Evolutionary conservation across 768 basidiomycete species (phyloP).

Genomic region (Pulveroboletus sp.): DNA sequence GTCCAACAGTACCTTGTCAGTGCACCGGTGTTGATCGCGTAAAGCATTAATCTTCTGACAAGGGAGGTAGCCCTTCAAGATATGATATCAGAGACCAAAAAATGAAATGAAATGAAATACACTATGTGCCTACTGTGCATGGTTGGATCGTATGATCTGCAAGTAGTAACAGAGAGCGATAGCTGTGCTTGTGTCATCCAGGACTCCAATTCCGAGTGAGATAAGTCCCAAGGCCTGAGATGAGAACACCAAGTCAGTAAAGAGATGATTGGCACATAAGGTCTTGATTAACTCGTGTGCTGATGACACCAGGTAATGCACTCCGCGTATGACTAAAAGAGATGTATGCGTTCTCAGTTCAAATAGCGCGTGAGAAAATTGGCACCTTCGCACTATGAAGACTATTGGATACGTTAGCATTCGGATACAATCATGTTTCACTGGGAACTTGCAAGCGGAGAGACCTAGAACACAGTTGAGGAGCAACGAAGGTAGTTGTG

Average conservation of each 20-base stretch:
- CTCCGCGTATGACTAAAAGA: conserved; percentile 37
- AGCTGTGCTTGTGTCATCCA: conserved; percentile 50
- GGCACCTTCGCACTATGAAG: conserved; percentile 43
- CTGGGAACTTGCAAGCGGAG: conserved; percentile 34
- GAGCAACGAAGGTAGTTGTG: conserved; percentile 1
- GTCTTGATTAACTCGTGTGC: conserved; percentile 40
- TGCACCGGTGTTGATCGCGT: conserved; percentile 58
- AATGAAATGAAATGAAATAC: not conserved
- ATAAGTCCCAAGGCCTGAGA: conserved; percentile 42
- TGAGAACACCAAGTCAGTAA: not conserved
- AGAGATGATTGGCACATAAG: not conserved
- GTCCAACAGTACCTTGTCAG: conserved; percentile 47
- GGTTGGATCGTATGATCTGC: conserved; percentile 48
- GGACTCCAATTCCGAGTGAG: conserved; percentile 44
- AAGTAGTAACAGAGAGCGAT: conserved; percentile 51
- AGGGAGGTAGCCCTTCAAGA: conserved; percentile 46
- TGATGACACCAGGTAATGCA: conserved; percentile 32
- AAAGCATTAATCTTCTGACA: conserved; percentile 51
- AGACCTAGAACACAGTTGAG: conserved; percentile 24
- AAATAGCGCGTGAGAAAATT: conserved; percentile 1
- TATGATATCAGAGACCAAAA: conserved; percentile 1
- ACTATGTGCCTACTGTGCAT: conserved; percentile 34
- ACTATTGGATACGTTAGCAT: conserved; percentile 25
- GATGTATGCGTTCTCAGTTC: not conserved
- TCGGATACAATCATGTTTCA: not conserved